Conservation (phyloP, 2,329 filamentous ascomycete species). For the Colletotrichum sp. region DNA sequence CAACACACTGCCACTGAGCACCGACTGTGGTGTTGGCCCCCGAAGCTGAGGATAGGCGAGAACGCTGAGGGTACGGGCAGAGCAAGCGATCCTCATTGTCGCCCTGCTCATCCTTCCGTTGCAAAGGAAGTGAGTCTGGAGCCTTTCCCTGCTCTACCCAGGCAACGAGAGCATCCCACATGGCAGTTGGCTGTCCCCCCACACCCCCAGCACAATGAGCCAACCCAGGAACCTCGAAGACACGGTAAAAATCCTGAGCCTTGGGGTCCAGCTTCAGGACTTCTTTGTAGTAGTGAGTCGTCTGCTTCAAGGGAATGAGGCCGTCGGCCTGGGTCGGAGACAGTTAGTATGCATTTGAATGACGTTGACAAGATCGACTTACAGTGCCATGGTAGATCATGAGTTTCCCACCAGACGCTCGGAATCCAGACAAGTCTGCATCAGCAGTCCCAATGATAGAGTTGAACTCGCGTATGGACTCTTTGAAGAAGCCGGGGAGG, state of each 20-base stretch:
- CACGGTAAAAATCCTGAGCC: constrained; percentile 32
- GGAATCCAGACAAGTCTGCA: constrained; percentile 36
- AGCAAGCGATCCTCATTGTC: not conserved
- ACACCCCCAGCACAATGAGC: constrained; percentile 33
- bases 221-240: constrained; percentile 36
- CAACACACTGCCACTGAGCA: not conserved
- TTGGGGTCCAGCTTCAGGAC: constrained; percentile 23
- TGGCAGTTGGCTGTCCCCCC: constrained; percentile 28
- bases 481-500: not conserved
- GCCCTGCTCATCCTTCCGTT: not conserved
- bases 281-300: constrained; percentile 29
- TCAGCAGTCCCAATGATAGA: not conserved
- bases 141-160: constrained; percentile 36
- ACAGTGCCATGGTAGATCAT: constrained; percentile 37
- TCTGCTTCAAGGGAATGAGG: constrained; percentile 20
- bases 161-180: not conserved
- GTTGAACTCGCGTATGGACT: not conserved
- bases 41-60: not conserved
- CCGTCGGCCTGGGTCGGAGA: constrained; percentile 24
- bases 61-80: not conserved
- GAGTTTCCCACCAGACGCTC: constrained; percentile 45
- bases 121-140: constrained; percentile 18
- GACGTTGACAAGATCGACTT: rapidly evolving
- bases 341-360: no score
- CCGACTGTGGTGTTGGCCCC: not conserved